Evolutionary conservation across 208 protist genomes (phyloP).

Genomic region (Acanthamoeba royreba): DNA sequence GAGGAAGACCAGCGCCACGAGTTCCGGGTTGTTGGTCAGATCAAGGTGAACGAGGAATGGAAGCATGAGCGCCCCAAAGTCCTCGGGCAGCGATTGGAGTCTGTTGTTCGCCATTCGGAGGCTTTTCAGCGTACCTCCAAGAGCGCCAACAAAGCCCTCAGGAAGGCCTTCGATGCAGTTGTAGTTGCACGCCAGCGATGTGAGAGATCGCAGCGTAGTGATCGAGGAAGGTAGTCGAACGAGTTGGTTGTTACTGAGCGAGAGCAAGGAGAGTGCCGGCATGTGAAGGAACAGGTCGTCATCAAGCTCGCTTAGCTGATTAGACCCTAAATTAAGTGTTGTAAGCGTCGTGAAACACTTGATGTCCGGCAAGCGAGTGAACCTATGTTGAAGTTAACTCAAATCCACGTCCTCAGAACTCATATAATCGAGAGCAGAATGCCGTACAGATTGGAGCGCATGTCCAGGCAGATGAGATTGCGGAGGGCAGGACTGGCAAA

Average conservation of each 20-base stretch:
- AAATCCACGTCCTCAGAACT: background rate
- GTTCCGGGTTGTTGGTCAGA: background rate
- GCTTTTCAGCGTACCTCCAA: background rate
- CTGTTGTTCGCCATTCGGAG: background rate
- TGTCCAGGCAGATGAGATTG: background rate
- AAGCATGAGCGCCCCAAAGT: background rate
- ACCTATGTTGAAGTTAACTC: background rate
- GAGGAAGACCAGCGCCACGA: background rate
- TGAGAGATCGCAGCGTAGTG: background rate
- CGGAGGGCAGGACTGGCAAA: background rate
- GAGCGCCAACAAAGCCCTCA: background rate
- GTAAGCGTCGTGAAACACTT: background rate
- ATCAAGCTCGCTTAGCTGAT: background rate
- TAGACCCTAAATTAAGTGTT: background rate
- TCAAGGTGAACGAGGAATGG: background rate
- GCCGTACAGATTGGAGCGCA: background rate
- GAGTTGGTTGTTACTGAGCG: background rate
- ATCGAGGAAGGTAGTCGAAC: background rate
- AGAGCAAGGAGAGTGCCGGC: background rate
- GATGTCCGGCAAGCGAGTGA: background rate
- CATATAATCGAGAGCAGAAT: too few species aligned
- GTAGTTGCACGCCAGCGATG: background rate
- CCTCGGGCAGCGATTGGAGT: background rate
- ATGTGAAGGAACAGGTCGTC: background rate
- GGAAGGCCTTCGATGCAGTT: background rate